Base-by-base conservation (phyloP, 1,139 yeast genomes). In the Lodderomyces margitis region DNA sequence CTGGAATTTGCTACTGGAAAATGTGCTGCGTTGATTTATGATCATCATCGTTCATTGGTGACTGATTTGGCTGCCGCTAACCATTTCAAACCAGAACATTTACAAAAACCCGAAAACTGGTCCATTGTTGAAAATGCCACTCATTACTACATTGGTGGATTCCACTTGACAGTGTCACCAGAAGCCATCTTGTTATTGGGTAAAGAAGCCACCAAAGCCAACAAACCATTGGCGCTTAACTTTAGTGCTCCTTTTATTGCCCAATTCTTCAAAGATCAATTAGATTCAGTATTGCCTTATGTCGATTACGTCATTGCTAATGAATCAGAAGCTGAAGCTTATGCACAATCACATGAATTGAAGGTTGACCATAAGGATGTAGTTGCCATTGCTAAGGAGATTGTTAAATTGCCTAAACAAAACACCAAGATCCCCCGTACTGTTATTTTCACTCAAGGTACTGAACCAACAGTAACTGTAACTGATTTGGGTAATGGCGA, bases 51-150 rank as follows among this genome's bases (percentile, higher is more conserved):
- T 69, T 92, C 98, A 24, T 75, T 92, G 61, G 97, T 81, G 51
- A 92, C 99, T 41, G 98, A 94, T 62, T 79, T 92, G 58, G 97
- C 87, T 57, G 99, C 99, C 55, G 98, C 98, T 54, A 92, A 92
- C 76, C 95, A 88, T 68, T 94, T 91, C 81, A 86, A 84, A 62
- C 83, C 92, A 41, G 80, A 80, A 45, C 98, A 94, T 67, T 78
- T 92, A 61, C 82, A 87, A 61, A 78, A 79, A 61, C 87, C 95
- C 51, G 95, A 86, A 69, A 88, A 91, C 77, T 91, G 98, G 98
- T 71, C 70, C 52, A 70, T 76, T 46, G 96, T 92, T 46, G 88
- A 87, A 68, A 75, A 72, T 42, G 98, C 95, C 49, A 75, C 83
- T 64, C 78, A 72, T 60, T 92, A 71, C 75, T 92, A 92, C 77